Evolutionary conservation across 2,329 filamentous ascomycete species (phyloP).

Genomic region (Verticillium longisporum): DNA sequence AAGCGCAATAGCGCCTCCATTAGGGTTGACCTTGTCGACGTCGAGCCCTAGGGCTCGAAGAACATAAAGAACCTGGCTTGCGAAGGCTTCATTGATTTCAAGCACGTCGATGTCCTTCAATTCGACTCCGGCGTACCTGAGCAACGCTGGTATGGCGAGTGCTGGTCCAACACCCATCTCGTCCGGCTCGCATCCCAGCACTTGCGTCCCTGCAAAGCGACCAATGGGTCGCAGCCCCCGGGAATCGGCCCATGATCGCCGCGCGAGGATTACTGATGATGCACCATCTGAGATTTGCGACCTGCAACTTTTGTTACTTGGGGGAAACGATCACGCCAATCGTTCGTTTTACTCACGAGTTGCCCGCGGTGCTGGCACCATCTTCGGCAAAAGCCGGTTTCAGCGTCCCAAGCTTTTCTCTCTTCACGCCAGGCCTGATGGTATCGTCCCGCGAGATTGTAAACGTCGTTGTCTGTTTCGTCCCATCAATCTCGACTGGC

Average conservation of each 20-base stretch:
- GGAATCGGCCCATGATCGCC: conserved; percentile 52
- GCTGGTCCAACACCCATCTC: conserved; percentile 49
- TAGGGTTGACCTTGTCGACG: conserved; percentile 27
- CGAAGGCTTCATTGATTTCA: conserved; percentile 1
- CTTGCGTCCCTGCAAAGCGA: conserved; percentile 58
- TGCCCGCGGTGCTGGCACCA: conserved; percentile 57
- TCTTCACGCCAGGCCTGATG: conserved; percentile 48
- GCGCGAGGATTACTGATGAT: conserved; percentile 56
- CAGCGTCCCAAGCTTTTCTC: conserved; percentile 52
- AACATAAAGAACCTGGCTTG: neutral
- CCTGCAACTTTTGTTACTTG: neutral
- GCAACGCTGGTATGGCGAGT: neutral
- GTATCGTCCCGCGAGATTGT: conserved; percentile 54
- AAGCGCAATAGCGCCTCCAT: conserved; percentile 1
- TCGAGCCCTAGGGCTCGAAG: neutral
- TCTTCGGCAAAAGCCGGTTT: conserved; percentile 57
- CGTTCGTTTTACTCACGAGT: conserved; percentile 20
- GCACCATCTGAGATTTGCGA: conserved; percentile 60
- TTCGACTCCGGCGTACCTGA: neutral
- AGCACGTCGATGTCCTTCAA: neutral
- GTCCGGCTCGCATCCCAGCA: conserved; percentile 56
- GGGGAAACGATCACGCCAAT: neutral
- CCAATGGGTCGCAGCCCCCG: conserved; percentile 56
- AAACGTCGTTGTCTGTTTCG: too few relatives aligned
- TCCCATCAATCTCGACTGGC: conserved; percentile 16